These are phyloP conservation scores for Xylaria sp. DNA, from an alignment of 2,329 filamentous ascomycete species.

Conservation along the genomic window DNA sequence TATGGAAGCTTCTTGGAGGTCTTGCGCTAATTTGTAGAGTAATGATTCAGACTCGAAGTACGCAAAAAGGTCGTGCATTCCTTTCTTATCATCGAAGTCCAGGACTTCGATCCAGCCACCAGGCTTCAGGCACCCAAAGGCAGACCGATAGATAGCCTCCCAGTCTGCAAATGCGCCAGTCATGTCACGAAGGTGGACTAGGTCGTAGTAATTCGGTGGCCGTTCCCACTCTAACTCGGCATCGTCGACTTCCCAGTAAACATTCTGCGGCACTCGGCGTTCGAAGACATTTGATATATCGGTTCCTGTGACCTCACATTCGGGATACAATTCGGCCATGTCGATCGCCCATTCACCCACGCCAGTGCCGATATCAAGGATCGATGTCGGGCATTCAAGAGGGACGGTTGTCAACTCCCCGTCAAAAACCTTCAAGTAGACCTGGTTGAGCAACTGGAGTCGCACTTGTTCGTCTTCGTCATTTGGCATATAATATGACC, in stretches of 20 bases:
- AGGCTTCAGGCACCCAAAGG: constrained; percentile 64
- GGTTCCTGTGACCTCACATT: constrained; percentile 67
- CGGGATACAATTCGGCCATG: constrained; percentile 64
- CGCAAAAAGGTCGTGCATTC: constrained; percentile 52
- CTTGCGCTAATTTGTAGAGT: constrained; percentile 56
- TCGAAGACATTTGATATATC: constrained; percentile 70
- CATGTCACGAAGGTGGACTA: constrained; percentile 68
- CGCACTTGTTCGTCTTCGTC: constrained; percentile 73
- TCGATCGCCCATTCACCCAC: constrained; percentile 65
- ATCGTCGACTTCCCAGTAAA: constrained; percentile 70
- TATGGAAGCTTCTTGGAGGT: constrained; percentile 57
- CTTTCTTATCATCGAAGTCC: constrained; percentile 63
- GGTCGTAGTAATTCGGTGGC: constrained; percentile 62
- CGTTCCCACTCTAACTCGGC: constrained; percentile 69
- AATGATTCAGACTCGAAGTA: constrained; percentile 59
- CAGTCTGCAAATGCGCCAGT: constrained; percentile 67
- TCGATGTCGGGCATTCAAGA: constrained; percentile 54
- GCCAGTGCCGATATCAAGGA: constrained; percentile 70
- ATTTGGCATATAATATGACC: constrained; percentile 73
- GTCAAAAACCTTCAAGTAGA: constrained; percentile 65
- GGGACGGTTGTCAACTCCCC: constrained; percentile 59
- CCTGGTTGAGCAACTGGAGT: constrained; percentile 70
- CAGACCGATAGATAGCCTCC: constrained; percentile 64
- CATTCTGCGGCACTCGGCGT: constrained; percentile 66
- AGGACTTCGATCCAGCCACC: constrained; percentile 68